Conservation (phyloP, 306 rosid genomes). For the Pyrus betulifolia region DNA sequence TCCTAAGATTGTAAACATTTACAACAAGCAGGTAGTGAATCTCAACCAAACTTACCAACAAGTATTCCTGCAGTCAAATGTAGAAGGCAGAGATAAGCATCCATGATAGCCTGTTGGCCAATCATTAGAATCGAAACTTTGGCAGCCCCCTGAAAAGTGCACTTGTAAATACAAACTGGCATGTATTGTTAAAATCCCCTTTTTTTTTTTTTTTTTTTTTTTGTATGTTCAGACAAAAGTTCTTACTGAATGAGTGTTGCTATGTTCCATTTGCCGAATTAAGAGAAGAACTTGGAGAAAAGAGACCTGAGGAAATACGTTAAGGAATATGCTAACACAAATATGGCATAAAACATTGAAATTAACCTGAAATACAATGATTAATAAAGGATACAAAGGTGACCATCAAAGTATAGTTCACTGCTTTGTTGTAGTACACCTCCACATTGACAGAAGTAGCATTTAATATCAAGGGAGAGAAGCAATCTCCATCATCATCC, state of each 20-base stretch:
- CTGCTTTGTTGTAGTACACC: conserved; percentile 93
- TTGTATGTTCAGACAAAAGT: conserved; percentile 1
- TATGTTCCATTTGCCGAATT: conserved; percentile 98
- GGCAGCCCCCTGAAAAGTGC: conserved; percentile 80
- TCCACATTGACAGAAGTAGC: conserved; percentile 88
- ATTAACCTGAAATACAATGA: conserved; percentile 5
- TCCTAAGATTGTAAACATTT: background rate
- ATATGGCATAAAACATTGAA: conserved; percentile 15
- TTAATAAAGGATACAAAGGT: conserved; percentile 85
- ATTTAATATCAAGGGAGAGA: conserved; percentile 73
- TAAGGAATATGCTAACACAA: conserved; percentile 40
- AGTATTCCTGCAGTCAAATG: conserved; percentile 97
- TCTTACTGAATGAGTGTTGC: conserved; percentile 96
- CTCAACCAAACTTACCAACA: conserved; percentile 55
- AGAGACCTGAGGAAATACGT: conserved; percentile 56
- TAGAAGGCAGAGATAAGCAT: conserved; percentile 93
- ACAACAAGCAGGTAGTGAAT: background rate
- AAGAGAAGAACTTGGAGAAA: conserved; percentile 95
- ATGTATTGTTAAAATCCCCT: background rate
- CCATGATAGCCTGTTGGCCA: conserved; percentile 98
- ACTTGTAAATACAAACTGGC: background rate
- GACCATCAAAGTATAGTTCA: conserved; percentile 98
- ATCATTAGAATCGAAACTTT: conserved; percentile 91
- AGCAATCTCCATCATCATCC: conserved; percentile 88
- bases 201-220: too few relatives aligned